Evolutionary conservation across 73 alveolate genomes (phyloP), one percentile per base, ranked within the genome.

Genomic region (Diophrys appendiculata): DNA sequence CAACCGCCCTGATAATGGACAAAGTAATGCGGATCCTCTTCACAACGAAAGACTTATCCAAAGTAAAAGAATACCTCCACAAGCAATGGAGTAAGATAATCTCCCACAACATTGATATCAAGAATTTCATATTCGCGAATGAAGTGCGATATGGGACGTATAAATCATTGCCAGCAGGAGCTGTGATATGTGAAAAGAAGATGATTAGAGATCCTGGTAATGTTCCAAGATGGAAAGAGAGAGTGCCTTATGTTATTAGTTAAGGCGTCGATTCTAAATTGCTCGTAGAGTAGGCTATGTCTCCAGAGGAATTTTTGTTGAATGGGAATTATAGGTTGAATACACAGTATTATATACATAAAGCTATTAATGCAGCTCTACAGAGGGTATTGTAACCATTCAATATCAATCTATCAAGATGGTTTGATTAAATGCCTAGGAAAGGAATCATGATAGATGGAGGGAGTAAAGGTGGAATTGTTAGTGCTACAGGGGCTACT

Each of bases 231-330:
- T 88, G 84, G 76, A 89, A 93, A 31, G 98, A 96, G 79, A 86
- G 98, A 77, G 94, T 96, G 0, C 98, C 97, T 34, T 96, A 88
- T 92, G 88, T 96, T n/a, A 90, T 96, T 22, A 91, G 93, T 32
- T 94, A 93, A 28, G 93, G 90, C 72, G 87, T 52, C 64, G 76
- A 35, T 31, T 18, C 85, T 73, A 82, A 84, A 35, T 83, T 64
- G 54, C 73, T 96, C 13, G 90, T 91, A 81, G 95, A 94, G 78
- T 86, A 93, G 26, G 99, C 90, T 2, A 88, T 96, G 34, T 77
- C 92, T 52, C 96, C 97, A 23, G 96, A 85, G 72, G 99, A 96
- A 54, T 96, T 94, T 73, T 76, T 92, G 32, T 88, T 72, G 69
- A 78, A 84, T 77, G 84, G 60, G 52, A 81, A 68, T 71, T 87